phyloP scores from a whole-genome alignment of 208 protist species.

The Angomonas deanei region DNA sequence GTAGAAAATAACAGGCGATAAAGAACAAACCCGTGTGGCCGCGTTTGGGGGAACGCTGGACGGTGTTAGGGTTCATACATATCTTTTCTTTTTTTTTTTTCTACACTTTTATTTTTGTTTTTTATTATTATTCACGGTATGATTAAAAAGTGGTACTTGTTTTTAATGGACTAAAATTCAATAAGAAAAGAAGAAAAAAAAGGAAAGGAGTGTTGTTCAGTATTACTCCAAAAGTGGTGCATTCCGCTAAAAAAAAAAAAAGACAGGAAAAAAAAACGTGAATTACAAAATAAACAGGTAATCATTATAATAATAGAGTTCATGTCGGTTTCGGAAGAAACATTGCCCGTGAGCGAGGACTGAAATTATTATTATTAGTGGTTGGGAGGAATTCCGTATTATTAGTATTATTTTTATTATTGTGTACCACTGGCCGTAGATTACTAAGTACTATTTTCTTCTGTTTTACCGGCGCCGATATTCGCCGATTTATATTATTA shows the following conservation, averaged over 20 bases:
- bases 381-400: not conserved
- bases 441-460: not conserved
- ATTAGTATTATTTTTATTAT: slow-evolving; percentile 1
- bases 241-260: too few species aligned
- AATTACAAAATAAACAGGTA: not conserved
- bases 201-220: not conserved
- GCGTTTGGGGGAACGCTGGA: too few species aligned
- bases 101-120: not conserved
- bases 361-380: not conserved
- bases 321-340: too few species aligned
- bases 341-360: too few species aligned
- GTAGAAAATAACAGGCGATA: not conserved
- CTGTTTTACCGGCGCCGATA: not conserved
- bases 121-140: slow-evolving; percentile 1
- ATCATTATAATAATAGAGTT: slow-evolving; percentile 6
- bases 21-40: too few species aligned
- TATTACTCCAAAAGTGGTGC: not conserved
- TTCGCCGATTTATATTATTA: not conserved
- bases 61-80: too few species aligned
- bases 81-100: too few species aligned
- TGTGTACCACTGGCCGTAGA: not conserved
- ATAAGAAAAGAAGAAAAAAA: not conserved
- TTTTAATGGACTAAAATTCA: not conserved
- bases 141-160: not conserved
- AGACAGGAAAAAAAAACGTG: not conserved